A percentile compares a stretch with the other conserved stretches of the same genome.
phyloP scores from a whole-genome alignment of 108 stramenopile species.

The Cyclotella sp. region DNA sequence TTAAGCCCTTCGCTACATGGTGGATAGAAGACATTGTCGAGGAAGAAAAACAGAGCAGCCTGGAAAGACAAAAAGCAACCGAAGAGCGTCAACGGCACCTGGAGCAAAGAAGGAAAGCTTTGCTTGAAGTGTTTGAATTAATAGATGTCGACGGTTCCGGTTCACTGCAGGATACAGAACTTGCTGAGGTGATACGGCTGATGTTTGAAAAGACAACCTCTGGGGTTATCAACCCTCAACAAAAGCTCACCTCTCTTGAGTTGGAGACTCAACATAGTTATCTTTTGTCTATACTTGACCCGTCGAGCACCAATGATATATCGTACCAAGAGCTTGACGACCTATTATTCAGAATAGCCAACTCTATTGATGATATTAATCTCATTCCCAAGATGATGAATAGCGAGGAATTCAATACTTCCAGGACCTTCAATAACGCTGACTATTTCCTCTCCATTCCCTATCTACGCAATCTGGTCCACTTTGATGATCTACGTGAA shows the following conservation, averaged over 20 bases:
- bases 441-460: constrained; percentile 29
- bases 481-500: constrained; percentile 46
- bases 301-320: constrained; percentile 9
- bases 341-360: constrained; percentile 28
- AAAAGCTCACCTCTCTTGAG: constrained; percentile 34
- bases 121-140: constrained; percentile 22
- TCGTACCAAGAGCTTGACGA: constrained; percentile 37
- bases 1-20: constrained; percentile 18
- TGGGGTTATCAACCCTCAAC: constrained; percentile 8
- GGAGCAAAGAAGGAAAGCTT: constrained; percentile 26
- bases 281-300: constrained; percentile 23
- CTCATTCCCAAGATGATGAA: constrained; percentile 23
- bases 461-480: constrained; percentile 31
- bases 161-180: constrained; percentile 26
- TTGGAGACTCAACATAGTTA: constrained; percentile 34
- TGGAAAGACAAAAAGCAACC: constrained; percentile 15
- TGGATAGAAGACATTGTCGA: constrained; percentile 6
- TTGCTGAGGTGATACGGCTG: constrained; percentile 17
- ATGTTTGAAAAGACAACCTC: constrained; percentile 15
- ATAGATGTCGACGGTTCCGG: constrained; percentile 33
- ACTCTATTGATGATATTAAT: constrained; percentile 43
- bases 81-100: constrained; percentile 8
- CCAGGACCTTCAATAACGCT: constrained; percentile 12
- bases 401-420: constrained; percentile 12
- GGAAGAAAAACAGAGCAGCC: constrained; percentile 3